phyloP scores from a whole-genome alignment of 2,329 filamentous ascomycete genomes.

The Botryotinia calthae region DNA sequence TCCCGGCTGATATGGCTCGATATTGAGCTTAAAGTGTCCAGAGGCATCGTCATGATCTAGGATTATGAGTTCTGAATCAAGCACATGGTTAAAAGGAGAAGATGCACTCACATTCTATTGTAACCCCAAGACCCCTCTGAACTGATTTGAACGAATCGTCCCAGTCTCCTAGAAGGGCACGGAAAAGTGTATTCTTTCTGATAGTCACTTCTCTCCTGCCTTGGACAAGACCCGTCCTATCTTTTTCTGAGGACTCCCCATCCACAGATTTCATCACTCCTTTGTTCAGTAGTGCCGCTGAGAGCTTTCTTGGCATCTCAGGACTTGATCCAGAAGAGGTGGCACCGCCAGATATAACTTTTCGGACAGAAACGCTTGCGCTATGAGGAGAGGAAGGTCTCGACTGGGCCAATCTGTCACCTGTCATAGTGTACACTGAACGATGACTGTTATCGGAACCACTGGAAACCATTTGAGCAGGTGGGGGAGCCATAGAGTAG shows the following conservation, averaged over 20 bases:
- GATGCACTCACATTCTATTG: neutral
- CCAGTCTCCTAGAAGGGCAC: slow-evolving; percentile 7
- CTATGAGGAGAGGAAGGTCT: neutral
- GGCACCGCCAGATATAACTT: too few species aligned
- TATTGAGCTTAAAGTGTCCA: neutral
- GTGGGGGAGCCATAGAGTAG: neutral
- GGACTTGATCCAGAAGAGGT: neutral
- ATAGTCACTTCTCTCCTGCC: slow-evolving; percentile 5
- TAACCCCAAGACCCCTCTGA: slow-evolving; percentile 10
- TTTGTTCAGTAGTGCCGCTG: neutral
- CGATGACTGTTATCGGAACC: too few species aligned
- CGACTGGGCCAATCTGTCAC: neutral
- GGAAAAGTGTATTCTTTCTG: neutral
- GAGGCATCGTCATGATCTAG: neutral
- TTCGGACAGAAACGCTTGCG: neutral
- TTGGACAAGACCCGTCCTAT: neutral
- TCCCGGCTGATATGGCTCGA: slow-evolving; percentile 7
- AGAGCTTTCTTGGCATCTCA: neutral
- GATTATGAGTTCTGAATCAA: neutral
- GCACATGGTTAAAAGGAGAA: neutral
- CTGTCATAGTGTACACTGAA: neutral
- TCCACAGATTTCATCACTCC: neutral
- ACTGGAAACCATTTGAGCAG: neutral
- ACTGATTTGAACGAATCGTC: neutral
- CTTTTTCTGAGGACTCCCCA: neutral